A percentile compares a stretch with the other conserved stretches of the same genome.
Evolutionary conservation across 2,329 filamentous ascomycete species (phyloP).

Genomic region (Monilinia laxa): DNA sequence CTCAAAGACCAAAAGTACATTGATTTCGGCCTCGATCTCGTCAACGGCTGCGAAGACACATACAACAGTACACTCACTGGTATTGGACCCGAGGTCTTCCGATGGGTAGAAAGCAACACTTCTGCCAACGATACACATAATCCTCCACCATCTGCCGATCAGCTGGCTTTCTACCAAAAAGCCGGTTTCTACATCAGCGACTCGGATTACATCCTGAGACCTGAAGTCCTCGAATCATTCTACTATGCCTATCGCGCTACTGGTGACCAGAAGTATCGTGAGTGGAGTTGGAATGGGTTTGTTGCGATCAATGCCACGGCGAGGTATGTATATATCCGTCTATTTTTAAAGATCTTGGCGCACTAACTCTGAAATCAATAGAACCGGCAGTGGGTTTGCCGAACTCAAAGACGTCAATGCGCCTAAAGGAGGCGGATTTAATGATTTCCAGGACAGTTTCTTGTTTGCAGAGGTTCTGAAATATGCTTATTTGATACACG

Average conservation of each 20-base stretch:
- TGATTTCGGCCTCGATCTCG: conserved; percentile 70
- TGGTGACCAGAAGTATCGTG: conserved; percentile 71
- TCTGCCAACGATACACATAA: conserved; percentile 45
- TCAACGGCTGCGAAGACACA: conserved; percentile 70
- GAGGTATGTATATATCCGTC: background rate
- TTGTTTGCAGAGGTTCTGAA: conserved; percentile 87
- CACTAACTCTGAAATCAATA: conserved; percentile 25
- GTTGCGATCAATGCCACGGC: conserved; percentile 63
- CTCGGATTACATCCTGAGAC: conserved; percentile 65
- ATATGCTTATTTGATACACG: conserved; percentile 69
- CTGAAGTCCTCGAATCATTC: conserved; percentile 79
- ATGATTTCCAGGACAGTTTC: conserved; percentile 81
- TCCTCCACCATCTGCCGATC: conserved; percentile 43
- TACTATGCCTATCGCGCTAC: conserved; percentile 87
- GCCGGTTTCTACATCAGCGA: conserved; percentile 71
- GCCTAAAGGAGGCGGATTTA: conserved; percentile 57
- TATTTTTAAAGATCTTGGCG: background rate
- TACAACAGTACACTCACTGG: conserved; percentile 67
- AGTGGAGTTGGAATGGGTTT: conserved; percentile 83
- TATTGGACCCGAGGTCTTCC: conserved; percentile 71
- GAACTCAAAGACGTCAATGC: conserved; percentile 65
- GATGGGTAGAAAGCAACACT: conserved; percentile 53
- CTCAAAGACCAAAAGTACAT: conserved; percentile 66
- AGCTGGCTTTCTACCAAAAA: conserved; percentile 60
- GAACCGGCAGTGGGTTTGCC: conserved; percentile 65